These are phyloP conservation scores for Porphyra umbilicalis DNA, from an alignment of 31 red algal species.

Conservation along the genomic window DNA sequence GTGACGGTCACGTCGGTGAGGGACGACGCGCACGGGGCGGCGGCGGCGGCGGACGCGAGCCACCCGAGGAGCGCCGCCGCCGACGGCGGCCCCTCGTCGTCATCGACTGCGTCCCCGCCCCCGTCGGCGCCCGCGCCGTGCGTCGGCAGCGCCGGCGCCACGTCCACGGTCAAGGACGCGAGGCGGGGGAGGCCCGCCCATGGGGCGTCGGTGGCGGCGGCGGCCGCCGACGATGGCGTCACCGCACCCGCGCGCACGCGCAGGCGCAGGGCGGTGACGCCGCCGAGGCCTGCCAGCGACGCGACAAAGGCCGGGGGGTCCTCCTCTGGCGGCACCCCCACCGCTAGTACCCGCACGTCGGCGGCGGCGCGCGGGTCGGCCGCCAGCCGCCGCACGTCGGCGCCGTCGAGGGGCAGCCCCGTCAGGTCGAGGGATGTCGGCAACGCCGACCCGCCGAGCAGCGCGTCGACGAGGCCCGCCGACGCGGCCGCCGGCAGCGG, in stretches of 20 bases:
- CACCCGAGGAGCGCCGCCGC: background rate
- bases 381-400: background rate
- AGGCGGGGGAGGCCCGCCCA: background rate
- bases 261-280: background rate
- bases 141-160: background rate
- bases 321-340: background rate
- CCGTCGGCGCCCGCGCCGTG: background rate
- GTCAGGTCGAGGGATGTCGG: background rate
- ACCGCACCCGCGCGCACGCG: too few species aligned
- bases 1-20: background rate
- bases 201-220: background rate
- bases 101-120: too few species aligned
- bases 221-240: too few species aligned
- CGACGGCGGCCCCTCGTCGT: too few species aligned
- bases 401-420: background rate
- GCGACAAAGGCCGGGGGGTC: background rate
- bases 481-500: background rate
- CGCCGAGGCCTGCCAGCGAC: background rate
- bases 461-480: background rate
- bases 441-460: background rate
- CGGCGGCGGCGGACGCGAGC: background rate
- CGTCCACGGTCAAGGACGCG: background rate
- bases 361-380: background rate
- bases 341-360: background rate
- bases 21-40: background rate